Conservation (phyloP, 352 stramenopile genomes). For the Phytophthora crassamura region DNA sequence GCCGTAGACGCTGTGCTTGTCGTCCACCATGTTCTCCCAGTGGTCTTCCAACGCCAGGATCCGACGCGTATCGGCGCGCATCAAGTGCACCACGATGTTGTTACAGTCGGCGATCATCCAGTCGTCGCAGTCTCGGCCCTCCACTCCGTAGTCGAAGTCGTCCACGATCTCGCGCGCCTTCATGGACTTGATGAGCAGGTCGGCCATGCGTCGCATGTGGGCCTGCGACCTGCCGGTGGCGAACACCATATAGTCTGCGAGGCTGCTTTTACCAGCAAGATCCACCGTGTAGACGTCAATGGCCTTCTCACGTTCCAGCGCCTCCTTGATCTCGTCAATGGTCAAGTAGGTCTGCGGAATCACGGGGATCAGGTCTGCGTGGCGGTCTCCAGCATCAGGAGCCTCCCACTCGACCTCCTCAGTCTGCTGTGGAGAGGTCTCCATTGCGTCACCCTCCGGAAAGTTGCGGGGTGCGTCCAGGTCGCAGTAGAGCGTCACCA, state of each 20-base stretch:
- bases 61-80: slow-evolving; percentile 76
- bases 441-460: slow-evolving; percentile 24
- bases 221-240: slow-evolving; percentile 80
- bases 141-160: slow-evolving; percentile 83
- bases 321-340: slow-evolving; percentile 68
- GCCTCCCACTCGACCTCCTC: slow-evolving; percentile 63
- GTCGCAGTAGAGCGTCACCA: slow-evolving; percentile 84
- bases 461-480: slow-evolving; percentile 83
- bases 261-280: slow-evolving; percentile 75
- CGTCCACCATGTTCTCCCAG: slow-evolving; percentile 86
- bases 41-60: slow-evolving; percentile 83
- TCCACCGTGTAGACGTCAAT: slow-evolving; percentile 83
- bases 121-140: slow-evolving; percentile 91
- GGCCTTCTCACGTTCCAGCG: slow-evolving; percentile 76
- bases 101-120: slow-evolving; percentile 94
- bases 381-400: slow-evolving; percentile 68
- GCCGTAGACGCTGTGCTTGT: slow-evolving; percentile 83
- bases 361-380: slow-evolving; percentile 78
- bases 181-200: slow-evolving; percentile 90
- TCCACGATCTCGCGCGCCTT: slow-evolving; percentile 68
- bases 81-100: slow-evolving; percentile 91
- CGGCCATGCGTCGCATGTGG: slow-evolving; percentile 90
- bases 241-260: slow-evolving; percentile 92
- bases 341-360: slow-evolving; percentile 76
- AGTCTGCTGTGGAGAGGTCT: neutral